These are phyloP conservation scores for Lichtheimia ornata DNA, from an alignment of 371 early-diverging fungal species.

Conservation along the genomic window DNA sequence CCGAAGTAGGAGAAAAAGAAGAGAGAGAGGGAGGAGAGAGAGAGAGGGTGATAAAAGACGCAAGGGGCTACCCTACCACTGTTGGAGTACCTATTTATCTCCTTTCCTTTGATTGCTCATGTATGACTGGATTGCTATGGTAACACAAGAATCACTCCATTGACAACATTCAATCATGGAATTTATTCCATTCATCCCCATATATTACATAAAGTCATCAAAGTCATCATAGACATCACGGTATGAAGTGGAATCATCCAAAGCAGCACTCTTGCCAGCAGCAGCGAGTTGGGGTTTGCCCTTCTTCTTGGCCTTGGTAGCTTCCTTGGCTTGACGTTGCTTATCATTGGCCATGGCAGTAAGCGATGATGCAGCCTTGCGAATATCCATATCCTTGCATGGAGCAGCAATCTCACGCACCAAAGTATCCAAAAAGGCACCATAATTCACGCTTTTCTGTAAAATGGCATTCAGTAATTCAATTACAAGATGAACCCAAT, in stretches of 20 bases:
- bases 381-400: slow-evolving; percentile 81
- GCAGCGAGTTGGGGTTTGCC: slow-evolving; percentile 62
- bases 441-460: slow-evolving; percentile 56
- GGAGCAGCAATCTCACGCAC: slow-evolving; percentile 79
- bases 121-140: too few species aligned
- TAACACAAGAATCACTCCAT: not conserved
- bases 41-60: not conserved
- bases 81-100: too few species aligned
- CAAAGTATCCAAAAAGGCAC: slow-evolving; percentile 76
- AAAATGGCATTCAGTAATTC: not conserved
- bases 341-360: slow-evolving; percentile 90
- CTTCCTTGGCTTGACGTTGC: slow-evolving; percentile 77
- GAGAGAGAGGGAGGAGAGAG: not conserved
- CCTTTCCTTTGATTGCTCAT: too few species aligned
- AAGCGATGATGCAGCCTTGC: slow-evolving; percentile 75
- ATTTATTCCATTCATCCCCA: slow-evolving; percentile 64
- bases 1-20: slow-evolving; percentile 1
- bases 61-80: too few species aligned
- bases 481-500: too few species aligned
- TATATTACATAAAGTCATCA: slow-evolving; percentile 80
- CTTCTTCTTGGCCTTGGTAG: slow-evolving; percentile 70
- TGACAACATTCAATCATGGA: slow-evolving; percentile 73
- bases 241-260: slow-evolving; percentile 34
- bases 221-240: slow-evolving; percentile 68
- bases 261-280: slow-evolving; percentile 49